phyloP scores from a whole-genome alignment of 1,284 basidiomycete species.

The Rhodotorula sp. region DNA sequence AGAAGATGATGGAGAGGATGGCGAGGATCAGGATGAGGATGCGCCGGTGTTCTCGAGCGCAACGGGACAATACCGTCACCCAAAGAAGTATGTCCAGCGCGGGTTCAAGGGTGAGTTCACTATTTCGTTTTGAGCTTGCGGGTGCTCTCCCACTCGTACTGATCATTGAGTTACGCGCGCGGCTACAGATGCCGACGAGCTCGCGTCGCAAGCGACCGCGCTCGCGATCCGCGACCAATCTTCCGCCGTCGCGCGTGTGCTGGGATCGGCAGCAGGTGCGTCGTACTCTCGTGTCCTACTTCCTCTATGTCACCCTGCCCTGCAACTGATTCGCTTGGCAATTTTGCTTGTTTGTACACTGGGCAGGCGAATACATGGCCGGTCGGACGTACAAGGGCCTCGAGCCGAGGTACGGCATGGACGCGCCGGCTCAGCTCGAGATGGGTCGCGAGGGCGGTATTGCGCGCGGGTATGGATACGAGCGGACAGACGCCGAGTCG shows the following conservation, averaged over 20 bases:
- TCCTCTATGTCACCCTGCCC: not conserved
- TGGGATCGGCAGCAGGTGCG: conserved; percentile 47
- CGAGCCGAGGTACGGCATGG: conserved; percentile 73
- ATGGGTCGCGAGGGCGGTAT: conserved; percentile 71
- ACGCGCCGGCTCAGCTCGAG: conserved; percentile 76
- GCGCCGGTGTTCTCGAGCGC: conserved; percentile 76
- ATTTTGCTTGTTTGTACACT: not conserved
- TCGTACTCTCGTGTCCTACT: not conserved
- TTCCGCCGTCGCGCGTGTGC: conserved; percentile 41
- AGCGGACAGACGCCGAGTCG: conserved; percentile 4
- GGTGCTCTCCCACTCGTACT: not conserved
- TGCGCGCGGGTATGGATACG: conserved; percentile 72
- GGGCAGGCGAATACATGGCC: conserved; percentile 47
- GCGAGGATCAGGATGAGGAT: conserved; percentile 53
- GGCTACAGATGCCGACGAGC: conserved; percentile 30
- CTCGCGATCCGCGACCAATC: conserved; percentile 35
- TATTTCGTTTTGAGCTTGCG: not conserved
- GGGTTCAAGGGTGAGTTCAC: conserved; percentile 40
- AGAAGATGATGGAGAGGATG: conserved; percentile 35
- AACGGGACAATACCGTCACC: conserved; percentile 79
- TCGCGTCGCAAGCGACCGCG: conserved; percentile 32
- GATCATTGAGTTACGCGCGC: not conserved
- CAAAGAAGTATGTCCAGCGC: conserved; percentile 60
- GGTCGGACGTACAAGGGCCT: conserved; percentile 76
- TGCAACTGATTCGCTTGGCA: not conserved